phyloP scores from a whole-genome alignment of 495 filamentous ascomycete genomes.

The Penicillium antarcticum region DNA sequence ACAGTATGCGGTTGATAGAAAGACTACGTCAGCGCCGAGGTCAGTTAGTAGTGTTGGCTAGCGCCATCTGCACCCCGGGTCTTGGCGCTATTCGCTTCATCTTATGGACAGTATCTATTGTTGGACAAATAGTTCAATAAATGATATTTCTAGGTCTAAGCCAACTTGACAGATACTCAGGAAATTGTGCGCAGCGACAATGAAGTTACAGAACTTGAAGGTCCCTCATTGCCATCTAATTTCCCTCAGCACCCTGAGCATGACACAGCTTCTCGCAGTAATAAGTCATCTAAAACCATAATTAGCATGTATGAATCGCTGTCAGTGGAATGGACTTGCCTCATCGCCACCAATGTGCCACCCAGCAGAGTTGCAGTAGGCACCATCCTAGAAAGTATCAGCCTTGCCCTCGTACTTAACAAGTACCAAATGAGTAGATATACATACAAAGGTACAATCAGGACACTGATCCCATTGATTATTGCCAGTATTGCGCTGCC shows the following conservation, averaged over 20 bases:
- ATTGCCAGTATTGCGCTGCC: conserved; percentile 19
- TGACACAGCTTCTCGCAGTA: background rate
- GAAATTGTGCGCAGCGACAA: no score
- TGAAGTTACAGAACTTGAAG: background rate
- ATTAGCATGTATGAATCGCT: background rate
- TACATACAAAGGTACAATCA: conserved; percentile 13
- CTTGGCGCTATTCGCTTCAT: no score
- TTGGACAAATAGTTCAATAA: no score
- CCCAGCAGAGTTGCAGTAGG: conserved; percentile 15
- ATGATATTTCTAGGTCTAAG: no score
- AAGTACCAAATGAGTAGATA: background rate
- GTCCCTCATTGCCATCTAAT: background rate
- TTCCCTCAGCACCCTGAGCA: background rate
- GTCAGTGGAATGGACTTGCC: background rate
- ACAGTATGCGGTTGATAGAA: no score
- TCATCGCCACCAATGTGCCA: conserved; percentile 21
- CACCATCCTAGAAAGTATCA: conserved; percentile 7
- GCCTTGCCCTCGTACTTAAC: background rate
- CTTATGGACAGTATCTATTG: no score
- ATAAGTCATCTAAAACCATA: background rate
- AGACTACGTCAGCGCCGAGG: background rate
- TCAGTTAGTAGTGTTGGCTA: no score
- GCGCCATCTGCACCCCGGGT: no score
- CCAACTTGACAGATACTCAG: no score
- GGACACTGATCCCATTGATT: conserved; percentile 23